A percentile compares a stretch with the other conserved stretches of the same genome.
phyloP scores from a whole-genome alignment of 2,329 filamentous ascomycete genomes.

The Cytospora schulzeri region DNA sequence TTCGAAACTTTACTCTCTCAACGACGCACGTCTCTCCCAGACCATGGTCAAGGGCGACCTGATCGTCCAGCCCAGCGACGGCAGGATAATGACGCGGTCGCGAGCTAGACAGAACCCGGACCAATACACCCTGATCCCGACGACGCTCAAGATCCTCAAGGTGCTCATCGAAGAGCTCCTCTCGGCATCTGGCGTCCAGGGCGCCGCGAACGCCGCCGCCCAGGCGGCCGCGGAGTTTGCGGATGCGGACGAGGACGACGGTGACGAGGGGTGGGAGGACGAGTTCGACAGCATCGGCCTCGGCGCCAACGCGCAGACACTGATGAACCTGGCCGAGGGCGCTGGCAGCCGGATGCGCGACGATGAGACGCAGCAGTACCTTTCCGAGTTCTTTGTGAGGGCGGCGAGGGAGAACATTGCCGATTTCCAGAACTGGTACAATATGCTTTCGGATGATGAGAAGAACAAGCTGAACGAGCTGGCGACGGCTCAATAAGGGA shows the following conservation, averaged over 20 bases:
- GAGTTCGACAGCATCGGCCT: constrained; percentile 77
- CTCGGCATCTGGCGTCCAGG: constrained; percentile 70
- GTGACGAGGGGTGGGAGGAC: constrained; percentile 89
- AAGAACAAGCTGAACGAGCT: constrained; percentile 59
- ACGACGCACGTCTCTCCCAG: constrained; percentile 76
- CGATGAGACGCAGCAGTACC: constrained; percentile 85
- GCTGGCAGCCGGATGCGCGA: constrained; percentile 69
- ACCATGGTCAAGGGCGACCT: constrained; percentile 91
- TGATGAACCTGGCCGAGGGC: constrained; percentile 75
- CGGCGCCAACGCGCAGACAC: constrained; percentile 69
- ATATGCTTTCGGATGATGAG: constrained; percentile 56
- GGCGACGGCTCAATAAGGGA: constrained; percentile 35
- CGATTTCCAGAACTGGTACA: constrained; percentile 60
- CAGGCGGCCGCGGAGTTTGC: constrained; percentile 59
- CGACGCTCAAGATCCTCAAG: constrained; percentile 93
- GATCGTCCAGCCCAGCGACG: constrained; percentile 70
- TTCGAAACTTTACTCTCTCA: constrained; percentile 85
- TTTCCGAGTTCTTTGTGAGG: constrained; percentile 77
- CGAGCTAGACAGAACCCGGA: constrained; percentile 88
- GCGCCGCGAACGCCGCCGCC: constrained; percentile 63
- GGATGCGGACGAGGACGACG: constrained; percentile 64
- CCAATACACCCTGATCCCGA: constrained; percentile 83
- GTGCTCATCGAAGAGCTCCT: constrained; percentile 90
- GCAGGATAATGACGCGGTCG: constrained; percentile 91
- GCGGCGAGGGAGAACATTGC: constrained; percentile 59